Conservation (phyloP, 2,329 filamentous ascomycete species). For the Colletotrichum sublineola region DNA sequence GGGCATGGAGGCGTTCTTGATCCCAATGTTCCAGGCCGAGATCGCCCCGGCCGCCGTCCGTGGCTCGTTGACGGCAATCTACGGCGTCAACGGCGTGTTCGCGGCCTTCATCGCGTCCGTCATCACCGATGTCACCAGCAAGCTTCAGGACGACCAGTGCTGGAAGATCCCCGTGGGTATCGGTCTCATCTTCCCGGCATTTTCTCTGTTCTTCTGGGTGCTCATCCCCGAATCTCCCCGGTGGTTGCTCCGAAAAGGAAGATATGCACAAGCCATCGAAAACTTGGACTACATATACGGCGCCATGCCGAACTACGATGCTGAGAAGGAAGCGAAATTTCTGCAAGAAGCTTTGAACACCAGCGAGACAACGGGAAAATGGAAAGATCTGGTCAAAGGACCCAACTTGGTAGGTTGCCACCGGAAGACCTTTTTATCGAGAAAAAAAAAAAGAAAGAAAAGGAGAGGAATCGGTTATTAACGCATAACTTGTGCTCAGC, state of each 20-base stretch:
- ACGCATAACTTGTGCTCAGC: not conserved
- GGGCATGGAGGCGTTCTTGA: constrained; percentile 43
- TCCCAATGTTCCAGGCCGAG: constrained; percentile 45
- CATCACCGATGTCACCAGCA: constrained; percentile 44
- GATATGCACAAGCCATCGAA: constrained; percentile 37
- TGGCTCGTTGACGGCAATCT: constrained; percentile 42
- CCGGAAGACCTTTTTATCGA: too few species aligned
- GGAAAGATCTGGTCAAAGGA: constrained; percentile 37
- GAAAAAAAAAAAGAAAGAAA: too few species aligned
- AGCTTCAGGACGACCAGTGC: constrained; percentile 37
- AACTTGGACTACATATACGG: constrained; percentile 43
- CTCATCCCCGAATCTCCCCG: constrained; percentile 48
- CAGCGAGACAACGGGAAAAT: constrained; percentile 25
- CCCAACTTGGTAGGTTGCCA: constrained; percentile 20
- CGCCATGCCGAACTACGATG: constrained; percentile 37
- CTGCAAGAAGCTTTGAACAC: constrained; percentile 38
- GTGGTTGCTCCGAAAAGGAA: constrained; percentile 47
- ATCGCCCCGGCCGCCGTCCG: constrained; percentile 44
- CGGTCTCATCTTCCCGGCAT: constrained; percentile 41
- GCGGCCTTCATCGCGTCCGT: constrained; percentile 44
- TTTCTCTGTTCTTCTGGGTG: constrained; percentile 39
- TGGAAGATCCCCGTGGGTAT: constrained; percentile 44
- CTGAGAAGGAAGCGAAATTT: constrained; percentile 41
- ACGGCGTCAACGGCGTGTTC: constrained; percentile 44
- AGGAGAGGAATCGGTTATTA: not conserved